Conservation (phyloP, 2,329 filamentous ascomycete genomes). For the Ilyonectria destructans region DNA sequence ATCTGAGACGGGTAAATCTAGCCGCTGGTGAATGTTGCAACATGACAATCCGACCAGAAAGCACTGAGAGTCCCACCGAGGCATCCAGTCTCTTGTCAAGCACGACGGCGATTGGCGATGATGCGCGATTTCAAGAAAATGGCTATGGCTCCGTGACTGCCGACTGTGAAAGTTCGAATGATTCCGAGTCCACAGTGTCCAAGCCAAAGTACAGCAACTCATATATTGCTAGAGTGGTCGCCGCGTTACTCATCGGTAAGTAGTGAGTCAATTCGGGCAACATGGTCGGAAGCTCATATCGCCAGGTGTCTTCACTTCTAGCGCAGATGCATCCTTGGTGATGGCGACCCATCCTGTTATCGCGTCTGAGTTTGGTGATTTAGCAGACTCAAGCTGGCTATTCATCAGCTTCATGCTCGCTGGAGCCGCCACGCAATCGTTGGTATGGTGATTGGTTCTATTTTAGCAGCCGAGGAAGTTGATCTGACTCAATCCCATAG, state of each 20-base stretch:
- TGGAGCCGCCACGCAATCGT: constrained; percentile 51
- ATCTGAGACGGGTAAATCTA: neutral
- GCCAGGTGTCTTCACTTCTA: constrained; percentile 73
- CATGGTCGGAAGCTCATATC: neutral
- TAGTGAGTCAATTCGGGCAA: neutral
- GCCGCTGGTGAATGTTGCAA: neutral
- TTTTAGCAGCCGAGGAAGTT: neutral
- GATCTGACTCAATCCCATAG: constrained; percentile 19
- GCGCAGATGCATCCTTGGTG: constrained; percentile 76
- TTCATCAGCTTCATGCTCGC: constrained; percentile 53
- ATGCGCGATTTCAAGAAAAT: constrained; percentile 11
- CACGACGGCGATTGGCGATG: neutral
- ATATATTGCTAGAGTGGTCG: constrained; percentile 38
- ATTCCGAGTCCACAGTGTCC: neutral
- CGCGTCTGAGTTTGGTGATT: constrained; percentile 72
- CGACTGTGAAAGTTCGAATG: constrained; percentile 25
- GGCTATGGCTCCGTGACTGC: constrained; percentile 21
- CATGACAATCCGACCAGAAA: constrained; percentile 12
- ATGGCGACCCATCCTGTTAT: constrained; percentile 77
- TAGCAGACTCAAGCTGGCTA: constrained; percentile 67
- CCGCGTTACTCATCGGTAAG: constrained; percentile 39
- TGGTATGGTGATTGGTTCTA: constrained; percentile 59
- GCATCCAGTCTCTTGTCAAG: constrained; percentile 26
- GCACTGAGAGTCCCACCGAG: constrained; percentile 17
- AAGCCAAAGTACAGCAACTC: constrained; percentile 37